Conservation (phyloP, 2,329 filamentous ascomycete species). For the Xylariomycetidae sp. region DNA sequence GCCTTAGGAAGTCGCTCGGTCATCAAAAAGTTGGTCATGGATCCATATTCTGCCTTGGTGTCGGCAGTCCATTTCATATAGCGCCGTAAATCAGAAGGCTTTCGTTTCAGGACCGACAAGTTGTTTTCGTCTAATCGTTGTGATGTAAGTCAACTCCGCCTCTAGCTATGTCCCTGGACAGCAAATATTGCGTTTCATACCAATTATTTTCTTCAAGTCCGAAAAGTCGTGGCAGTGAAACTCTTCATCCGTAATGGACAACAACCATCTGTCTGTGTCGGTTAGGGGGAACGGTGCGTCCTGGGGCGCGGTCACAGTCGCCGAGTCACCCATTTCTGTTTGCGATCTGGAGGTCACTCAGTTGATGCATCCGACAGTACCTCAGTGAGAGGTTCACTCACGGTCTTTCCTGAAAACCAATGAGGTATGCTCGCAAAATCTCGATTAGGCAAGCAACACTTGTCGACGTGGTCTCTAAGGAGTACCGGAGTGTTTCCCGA, state of each 20-base stretch:
- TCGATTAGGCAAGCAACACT: too few relatives aligned
- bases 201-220: constrained; percentile 61
- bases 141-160: constrained; percentile 29
- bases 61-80: constrained; percentile 74
- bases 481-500: too few relatives aligned
- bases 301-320: constrained; percentile 16
- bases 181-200: constrained; percentile 31
- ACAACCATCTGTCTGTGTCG: constrained; percentile 50
- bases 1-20: constrained; percentile 58
- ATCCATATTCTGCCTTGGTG: constrained; percentile 68
- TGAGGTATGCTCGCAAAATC: too few relatives aligned
- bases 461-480: too few relatives aligned
- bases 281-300: constrained; percentile 54
- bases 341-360: too few relatives aligned
- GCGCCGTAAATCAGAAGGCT: constrained; percentile 70
- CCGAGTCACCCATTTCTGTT: constrained; percentile 37
- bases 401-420: too few relatives aligned
- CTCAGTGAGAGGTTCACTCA: too few relatives aligned
- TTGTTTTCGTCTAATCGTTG: constrained; percentile 38
- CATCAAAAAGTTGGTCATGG: constrained; percentile 73
- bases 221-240: constrained; percentile 70
- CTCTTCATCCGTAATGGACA: constrained; percentile 61
- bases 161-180: neutral
- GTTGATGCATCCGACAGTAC: too few relatives aligned
- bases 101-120: constrained; percentile 70